Evolutionary conservation across 139 green algal species (phyloP), one percentile per base, ranked within the genome.

Genomic region (Chlamydomonas sphaeroides): DNA sequence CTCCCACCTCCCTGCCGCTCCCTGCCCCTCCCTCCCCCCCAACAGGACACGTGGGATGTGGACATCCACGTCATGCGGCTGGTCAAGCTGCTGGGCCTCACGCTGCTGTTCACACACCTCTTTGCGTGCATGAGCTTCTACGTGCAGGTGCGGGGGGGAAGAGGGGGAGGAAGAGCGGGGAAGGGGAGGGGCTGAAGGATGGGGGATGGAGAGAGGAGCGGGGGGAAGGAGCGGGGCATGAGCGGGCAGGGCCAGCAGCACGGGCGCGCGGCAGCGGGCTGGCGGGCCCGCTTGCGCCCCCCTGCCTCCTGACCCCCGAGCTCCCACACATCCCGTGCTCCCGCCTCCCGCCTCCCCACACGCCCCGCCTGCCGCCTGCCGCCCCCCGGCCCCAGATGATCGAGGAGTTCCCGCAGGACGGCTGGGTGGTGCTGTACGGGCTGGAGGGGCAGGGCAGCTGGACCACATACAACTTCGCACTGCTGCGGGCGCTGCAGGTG

Each of bases 81-180:
- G 73, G 38, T 88, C 38, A 85, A 90, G 76, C 82, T 88, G 67
- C 10, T 90, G 56, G 69, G 83, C 49, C 32, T 65, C 1, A 33
- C 78, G 33, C 62, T 87, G 57, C 51, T 87, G n/a, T 90, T 90
- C 79, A 85, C 83, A 21, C 88, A 92, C 86, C 73, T 90, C 17
- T 76, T 89, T 73, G 85, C 72, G 5, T 92, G 88, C 85, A 53
- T 89, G 36, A 65, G 77, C 66, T 90, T 83, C 81, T 80, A 89
- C 30, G 78, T 87, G 79, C 80, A 68, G 84, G 82, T 70, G 26
- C 35, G 86, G 35, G 56, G 83, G 62, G 32, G 32, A 51, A 45
- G 51, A 61, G 51, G 51, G 51, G 51, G 17, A 61, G 15, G 51
- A 17, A 53, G 45, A 14, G 45, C 11, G 45, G 14, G 45, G 45